Evolutionary conservation across 768 basidiomycete species (phyloP).

Genomic region (Trametes coccinea): DNA sequence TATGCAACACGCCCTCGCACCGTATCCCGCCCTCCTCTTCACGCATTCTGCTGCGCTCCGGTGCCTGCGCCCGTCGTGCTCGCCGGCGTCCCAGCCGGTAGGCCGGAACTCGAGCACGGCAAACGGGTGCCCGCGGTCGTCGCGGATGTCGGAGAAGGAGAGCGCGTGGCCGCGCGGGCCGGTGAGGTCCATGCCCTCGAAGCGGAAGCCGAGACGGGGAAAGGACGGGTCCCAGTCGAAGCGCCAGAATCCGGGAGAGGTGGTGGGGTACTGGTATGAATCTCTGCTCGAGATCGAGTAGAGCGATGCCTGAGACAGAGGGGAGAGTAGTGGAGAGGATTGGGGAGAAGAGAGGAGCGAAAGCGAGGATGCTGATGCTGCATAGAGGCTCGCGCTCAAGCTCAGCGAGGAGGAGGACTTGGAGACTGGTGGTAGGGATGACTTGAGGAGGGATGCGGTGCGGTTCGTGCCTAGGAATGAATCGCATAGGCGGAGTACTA

Average conservation of each 20-base stretch:
- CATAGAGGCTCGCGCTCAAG: not conserved
- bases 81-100: not conserved
- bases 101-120: slow-evolving; percentile 18
- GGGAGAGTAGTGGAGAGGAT: not conserved
- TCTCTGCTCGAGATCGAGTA: not conserved
- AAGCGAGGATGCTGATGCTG: not conserved
- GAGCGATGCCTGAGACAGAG: not conserved
- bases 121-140: slow-evolving; percentile 17
- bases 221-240: slow-evolving; percentile 19
- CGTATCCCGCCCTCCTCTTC: not conserved
- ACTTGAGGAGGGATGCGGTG: slow-evolving; percentile 11
- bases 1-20: not conserved
- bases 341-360: not conserved
- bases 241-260: slow-evolving; percentile 13
- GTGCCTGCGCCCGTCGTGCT: not conserved
- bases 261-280: not conserved
- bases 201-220: slow-evolving; percentile 20
- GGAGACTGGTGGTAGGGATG: slow-evolving; percentile 1
- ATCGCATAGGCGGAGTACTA: slow-evolving; percentile 15
- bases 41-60: no score
- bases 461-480: slow-evolving; percentile 16
- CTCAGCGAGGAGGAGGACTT: not conserved
- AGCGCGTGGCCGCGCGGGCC: slow-evolving; percentile 15
- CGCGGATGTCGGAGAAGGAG: slow-evolving; percentile 12
- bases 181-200: slow-evolving; percentile 21